Base-by-base conservation (phyloP, 2,329 filamentous ascomycete species). In the Penicillium sp. region DNA sequence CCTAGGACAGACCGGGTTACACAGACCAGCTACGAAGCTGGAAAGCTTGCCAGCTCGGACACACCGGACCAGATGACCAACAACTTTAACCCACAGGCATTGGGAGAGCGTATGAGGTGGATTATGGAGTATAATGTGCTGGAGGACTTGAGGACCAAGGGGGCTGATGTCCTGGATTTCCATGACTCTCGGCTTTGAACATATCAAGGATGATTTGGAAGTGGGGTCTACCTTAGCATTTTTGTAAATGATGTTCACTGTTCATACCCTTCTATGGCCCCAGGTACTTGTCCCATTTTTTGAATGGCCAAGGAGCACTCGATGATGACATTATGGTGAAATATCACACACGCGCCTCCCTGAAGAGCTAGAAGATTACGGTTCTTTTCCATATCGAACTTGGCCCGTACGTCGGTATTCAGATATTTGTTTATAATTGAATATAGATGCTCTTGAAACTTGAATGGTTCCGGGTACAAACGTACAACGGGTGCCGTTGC, bases 71-170 rank as follows among this genome's bases (percentile, higher is more conserved):
- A 61, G n/a, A 48, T 67, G 53, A 61, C 60, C 28, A 44, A 55
- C 11, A 60, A 53, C 8, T 69, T 71, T 50, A 64, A 65, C 28
- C 65, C 67, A 0, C 47, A 56, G 10, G 55, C 57, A 18, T 36
- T 70, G 25, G 51, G 44, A 25, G 67, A 70, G 54, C 61, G 67
- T 2, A 71, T 71, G 68, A 66, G 54, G 54, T 71, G 68, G 67
- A 64, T 70, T 33, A 71, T 70, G 68, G 68, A 70, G 48, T 70
- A 67, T 39, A 64, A 69, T 54, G 56, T 71, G 8, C 48, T 71
- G 38, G 64, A 60, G 13, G 65, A 71, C 35, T 50, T 70, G 47
- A 56, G 56, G 40, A 11, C 7, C 31, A 60, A 57, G 44, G 63
- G 63, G 3, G 61, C 55, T 7, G 54, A 51, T 11, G 46, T 46